Evolutionary conservation across 352 stramenopile species (phyloP).

Genomic region (Phytophthora hibernalis): DNA sequence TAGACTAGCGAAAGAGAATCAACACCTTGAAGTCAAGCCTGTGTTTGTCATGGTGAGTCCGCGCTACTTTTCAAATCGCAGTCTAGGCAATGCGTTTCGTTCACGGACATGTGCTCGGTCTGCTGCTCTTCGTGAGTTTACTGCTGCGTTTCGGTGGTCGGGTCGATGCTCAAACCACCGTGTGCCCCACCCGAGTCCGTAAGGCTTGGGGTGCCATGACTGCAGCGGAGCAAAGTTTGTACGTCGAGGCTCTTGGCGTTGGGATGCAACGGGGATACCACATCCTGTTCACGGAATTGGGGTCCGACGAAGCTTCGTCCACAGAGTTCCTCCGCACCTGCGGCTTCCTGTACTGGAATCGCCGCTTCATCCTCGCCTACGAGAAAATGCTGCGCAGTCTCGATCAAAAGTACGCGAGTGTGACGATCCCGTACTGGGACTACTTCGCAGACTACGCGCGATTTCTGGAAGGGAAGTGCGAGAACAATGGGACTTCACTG

Average conservation of each 20-base stretch:
- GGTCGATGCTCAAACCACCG: constrained; percentile 8
- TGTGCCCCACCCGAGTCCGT: constrained; percentile 24
- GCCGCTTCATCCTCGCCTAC: constrained; percentile 54
- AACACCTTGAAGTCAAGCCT: too few relatives aligned
- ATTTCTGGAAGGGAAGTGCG: constrained; percentile 30
- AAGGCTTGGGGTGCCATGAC: constrained; percentile 44
- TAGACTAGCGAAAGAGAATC: too few relatives aligned
- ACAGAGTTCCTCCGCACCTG: constrained; percentile 51
- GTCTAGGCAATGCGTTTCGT: constrained; percentile 18
- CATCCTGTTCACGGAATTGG: constrained; percentile 46
- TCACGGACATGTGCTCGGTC: not conserved
- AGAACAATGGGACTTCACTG: constrained; percentile 28
- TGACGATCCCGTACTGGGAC: constrained; percentile 86
- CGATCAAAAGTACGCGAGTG: constrained; percentile 50
- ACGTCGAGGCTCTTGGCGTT: constrained; percentile 39
- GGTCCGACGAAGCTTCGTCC: constrained; percentile 33
- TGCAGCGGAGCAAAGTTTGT: constrained; percentile 36
- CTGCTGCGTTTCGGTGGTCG: constrained; percentile 1
- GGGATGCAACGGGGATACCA: constrained; percentile 47
- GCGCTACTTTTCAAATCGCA: constrained; percentile 19
- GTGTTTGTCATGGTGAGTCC: too few relatives aligned
- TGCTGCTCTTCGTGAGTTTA: constrained; percentile 25
- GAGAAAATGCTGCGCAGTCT: constrained; percentile 67
- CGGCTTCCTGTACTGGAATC: constrained; percentile 62
- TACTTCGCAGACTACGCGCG: constrained; percentile 75